Conservation (phyloP, 208 protist species). For the Leishmania guyanensis region DNA sequence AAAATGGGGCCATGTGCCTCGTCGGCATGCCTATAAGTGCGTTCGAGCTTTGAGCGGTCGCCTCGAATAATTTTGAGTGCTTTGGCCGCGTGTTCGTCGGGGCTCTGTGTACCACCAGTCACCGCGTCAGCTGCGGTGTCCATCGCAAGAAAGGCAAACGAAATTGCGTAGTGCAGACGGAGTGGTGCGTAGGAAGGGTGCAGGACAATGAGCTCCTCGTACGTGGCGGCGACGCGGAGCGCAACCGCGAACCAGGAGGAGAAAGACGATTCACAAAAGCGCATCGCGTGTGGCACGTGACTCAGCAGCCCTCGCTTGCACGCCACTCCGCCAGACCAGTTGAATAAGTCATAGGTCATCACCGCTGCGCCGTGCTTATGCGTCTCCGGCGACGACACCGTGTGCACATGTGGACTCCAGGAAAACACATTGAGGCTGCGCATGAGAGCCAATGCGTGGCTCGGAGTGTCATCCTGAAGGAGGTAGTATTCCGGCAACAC, state of each 20-base stretch:
- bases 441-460: slow-evolving; percentile 53
- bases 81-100: slow-evolving; percentile 19
- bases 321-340: slow-evolving; percentile 40
- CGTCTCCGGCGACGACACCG: not conserved
- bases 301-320: slow-evolving; percentile 22
- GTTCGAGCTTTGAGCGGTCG: slow-evolving; percentile 14
- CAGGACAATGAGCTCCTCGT: slow-evolving; percentile 88
- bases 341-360: slow-evolving; percentile 39
- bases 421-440: slow-evolving; percentile 52
- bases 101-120: not conserved
- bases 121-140: not conserved
- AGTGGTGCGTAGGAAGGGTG: slow-evolving; percentile 60
- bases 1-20: slow-evolving; percentile 35
- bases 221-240: slow-evolving; percentile 51
- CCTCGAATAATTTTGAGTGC: slow-evolving; percentile 25
- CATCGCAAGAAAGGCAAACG: slow-evolving; percentile 18
- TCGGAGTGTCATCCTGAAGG: slow-evolving; percentile 33
- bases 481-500: slow-evolving; percentile 78
- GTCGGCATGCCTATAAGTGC: slow-evolving; percentile 29
- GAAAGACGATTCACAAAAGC: slow-evolving; percentile 65
- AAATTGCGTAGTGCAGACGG: slow-evolving; percentile 70
- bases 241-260: slow-evolving; percentile 22
- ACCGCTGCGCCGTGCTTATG: not conserved
- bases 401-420: slow-evolving; percentile 30
- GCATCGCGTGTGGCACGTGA: slow-evolving; percentile 15